Percentiles rank a stretch among this genome's conserved stretches.
Evolutionary conservation across 1,284 basidiomycete genomes (phyloP).

Genomic region (Tilletia caries): DNA sequence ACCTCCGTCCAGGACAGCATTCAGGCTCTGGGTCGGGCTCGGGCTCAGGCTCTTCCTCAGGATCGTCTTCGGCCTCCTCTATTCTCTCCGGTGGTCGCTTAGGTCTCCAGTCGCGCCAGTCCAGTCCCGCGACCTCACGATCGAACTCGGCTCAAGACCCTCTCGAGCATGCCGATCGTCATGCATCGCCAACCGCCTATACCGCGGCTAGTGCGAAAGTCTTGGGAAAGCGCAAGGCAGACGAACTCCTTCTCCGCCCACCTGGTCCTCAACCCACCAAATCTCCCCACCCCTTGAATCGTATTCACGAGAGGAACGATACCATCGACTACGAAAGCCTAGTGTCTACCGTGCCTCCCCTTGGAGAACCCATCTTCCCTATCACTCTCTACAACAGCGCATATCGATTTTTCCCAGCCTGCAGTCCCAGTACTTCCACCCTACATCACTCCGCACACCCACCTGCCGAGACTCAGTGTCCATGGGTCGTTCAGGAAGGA

Average conservation of each 20-base stretch:
- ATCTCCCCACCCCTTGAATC: not conserved
- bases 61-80: not conserved
- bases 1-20: too few species aligned
- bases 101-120: not conserved
- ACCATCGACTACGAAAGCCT: not conserved
- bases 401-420: conserved; percentile 3
- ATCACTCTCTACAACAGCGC: conserved; percentile 9
- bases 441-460: not conserved
- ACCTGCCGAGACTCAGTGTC: conserved; percentile 2
- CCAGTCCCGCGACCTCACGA: not conserved
- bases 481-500: conserved; percentile 4
- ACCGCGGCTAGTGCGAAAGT: not conserved
- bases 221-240: not conserved
- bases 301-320: not conserved
- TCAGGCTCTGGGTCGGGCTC: too few species aligned
- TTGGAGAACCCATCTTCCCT: conserved; percentile 7
- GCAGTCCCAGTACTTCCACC: not conserved
- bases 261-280: not conserved
- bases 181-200: not conserved
- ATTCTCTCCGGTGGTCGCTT: not conserved
- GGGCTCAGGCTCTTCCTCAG: not conserved
- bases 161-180: not conserved
- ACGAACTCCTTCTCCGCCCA: not conserved
- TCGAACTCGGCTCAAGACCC: not conserved
- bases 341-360: not conserved